Evolutionary conservation across 768 basidiomycete genomes (phyloP).

Genomic region (Mycena venus): DNA sequence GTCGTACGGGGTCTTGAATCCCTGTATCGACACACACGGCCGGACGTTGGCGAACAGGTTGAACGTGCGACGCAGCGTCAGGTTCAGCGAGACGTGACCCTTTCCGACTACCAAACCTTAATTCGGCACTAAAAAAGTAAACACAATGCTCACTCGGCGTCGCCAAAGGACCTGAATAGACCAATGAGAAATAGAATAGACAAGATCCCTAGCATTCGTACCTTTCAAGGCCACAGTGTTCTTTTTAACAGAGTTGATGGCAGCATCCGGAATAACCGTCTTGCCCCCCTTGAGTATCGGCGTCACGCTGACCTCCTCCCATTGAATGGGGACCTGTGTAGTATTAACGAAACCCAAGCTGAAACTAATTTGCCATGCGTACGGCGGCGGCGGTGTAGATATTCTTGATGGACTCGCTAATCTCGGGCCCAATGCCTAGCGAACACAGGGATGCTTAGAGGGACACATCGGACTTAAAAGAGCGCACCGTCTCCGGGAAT

Average conservation of each 20-base stretch:
- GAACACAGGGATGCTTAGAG: slow-evolving; percentile 23
- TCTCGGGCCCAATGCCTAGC: slow-evolving; percentile 97
- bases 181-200: slow-evolving; percentile 15
- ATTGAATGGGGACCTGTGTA: slow-evolving; percentile 92
- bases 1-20: slow-evolving; percentile 98
- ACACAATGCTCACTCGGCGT: slow-evolving; percentile 86
- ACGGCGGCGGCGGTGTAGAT: slow-evolving; percentile 94
- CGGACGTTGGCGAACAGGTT: slow-evolving; percentile 99
- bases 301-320: slow-evolving; percentile 99
- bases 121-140: slow-evolving; percentile 7
- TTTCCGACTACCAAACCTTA: slow-evolving; percentile 82
- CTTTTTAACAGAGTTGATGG: slow-evolving; percentile 92
- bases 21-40: slow-evolving; percentile 94
- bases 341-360: slow-evolving; percentile 10
- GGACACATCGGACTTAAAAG: slow-evolving; percentile 13
- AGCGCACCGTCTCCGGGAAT: slow-evolving; percentile 94
- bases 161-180: slow-evolving; percentile 84
- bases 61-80: slow-evolving; percentile 97
- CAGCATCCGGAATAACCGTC: slow-evolving; percentile 94
- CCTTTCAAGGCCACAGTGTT: slow-evolving; percentile 99
- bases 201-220: slow-evolving; percentile 44
- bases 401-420: slow-evolving; percentile 93
- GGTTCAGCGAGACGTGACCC: slow-evolving; percentile 97
- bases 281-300: slow-evolving; percentile 95
- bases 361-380: slow-evolving; percentile 28